Evolutionary conservation across 768 basidiomycete genomes (phyloP).

Genomic region (Russula emetica): DNA sequence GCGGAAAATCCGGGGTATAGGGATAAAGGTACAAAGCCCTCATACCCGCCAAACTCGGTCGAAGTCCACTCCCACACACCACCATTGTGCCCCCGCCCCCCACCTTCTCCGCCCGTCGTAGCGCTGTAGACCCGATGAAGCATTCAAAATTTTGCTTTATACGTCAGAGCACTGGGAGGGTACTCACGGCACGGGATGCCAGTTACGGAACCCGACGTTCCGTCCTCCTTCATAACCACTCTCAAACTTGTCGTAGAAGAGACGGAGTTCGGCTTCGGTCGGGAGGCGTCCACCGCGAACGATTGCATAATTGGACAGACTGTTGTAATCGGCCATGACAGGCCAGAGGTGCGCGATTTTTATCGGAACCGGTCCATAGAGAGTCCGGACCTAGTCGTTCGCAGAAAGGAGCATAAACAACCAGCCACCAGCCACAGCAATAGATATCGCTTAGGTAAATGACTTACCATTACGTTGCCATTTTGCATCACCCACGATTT

Average conservation of each 20-base stretch:
- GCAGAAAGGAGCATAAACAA: not conserved
- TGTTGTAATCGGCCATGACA: conserved; percentile 69
- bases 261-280: conserved; percentile 78
- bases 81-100: conserved; percentile 75
- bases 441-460: not conserved
- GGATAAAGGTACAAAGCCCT: conserved; percentile 70
- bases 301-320: conserved; percentile 73
- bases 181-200: conserved; percentile 88
- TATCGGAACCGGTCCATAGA: conserved; percentile 82
- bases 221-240: conserved; percentile 71
- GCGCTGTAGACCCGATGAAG: conserved; percentile 42
- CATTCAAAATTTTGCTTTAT: conserved; percentile 7
- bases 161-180: not conserved
- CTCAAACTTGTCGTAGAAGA: conserved; percentile 73
- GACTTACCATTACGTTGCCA: conserved; percentile 47
- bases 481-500: conserved; percentile 67
- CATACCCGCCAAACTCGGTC: conserved; percentile 62
- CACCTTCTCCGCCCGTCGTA: conserved; percentile 55
- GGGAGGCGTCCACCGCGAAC: conserved; percentile 93
- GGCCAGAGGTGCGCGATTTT: conserved; percentile 83
- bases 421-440: not conserved
- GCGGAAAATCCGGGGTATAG: conserved; percentile 88
- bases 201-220: conserved; percentile 86
- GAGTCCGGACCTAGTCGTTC: conserved; percentile 60
- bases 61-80: conserved; percentile 99